Conservation (phyloP, 73 alveolate genomes). For the Paramecium octaurelia region DNA sequence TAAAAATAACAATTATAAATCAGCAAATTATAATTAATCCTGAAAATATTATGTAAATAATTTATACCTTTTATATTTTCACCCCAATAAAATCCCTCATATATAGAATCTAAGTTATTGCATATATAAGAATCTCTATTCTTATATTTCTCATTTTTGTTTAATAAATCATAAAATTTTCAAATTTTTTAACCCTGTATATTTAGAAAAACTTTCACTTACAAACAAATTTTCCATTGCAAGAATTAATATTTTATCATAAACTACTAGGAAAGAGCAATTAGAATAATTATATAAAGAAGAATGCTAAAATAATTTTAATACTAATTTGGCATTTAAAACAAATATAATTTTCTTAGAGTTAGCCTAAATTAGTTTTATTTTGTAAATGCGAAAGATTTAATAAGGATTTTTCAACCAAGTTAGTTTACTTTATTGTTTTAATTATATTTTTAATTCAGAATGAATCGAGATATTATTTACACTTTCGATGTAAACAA, state of each 20-base stretch:
- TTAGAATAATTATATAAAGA: too few relatives aligned
- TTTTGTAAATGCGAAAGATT: background rate
- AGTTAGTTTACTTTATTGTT: background rate
- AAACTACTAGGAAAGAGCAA: too few relatives aligned
- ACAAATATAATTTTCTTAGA: background rate
- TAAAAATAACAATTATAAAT: background rate
- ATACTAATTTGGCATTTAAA: background rate
- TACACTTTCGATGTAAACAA: background rate
- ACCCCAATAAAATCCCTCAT: background rate
- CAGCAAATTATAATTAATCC: background rate
- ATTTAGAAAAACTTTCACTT: background rate
- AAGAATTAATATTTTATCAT: too few relatives aligned
- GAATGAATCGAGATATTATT: background rate
- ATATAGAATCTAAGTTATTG: too few relatives aligned
- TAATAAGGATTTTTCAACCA: background rate
- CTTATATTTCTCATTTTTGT: too few relatives aligned
- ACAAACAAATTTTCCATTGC: too few relatives aligned
- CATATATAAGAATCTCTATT: too few relatives aligned
- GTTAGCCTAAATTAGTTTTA: background rate
- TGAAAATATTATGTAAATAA: background rate
- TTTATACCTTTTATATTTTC: background rate
- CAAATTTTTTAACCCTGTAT: too few relatives aligned
- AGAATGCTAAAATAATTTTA: too few relatives aligned
- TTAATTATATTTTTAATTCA: background rate
- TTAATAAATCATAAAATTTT: too few relatives aligned